A percentile compares a stretch with the other conserved stretches of the same genome.
Evolutionary conservation across 768 basidiomycete species (phyloP).

Genomic region (Boletus bicolor): DNA sequence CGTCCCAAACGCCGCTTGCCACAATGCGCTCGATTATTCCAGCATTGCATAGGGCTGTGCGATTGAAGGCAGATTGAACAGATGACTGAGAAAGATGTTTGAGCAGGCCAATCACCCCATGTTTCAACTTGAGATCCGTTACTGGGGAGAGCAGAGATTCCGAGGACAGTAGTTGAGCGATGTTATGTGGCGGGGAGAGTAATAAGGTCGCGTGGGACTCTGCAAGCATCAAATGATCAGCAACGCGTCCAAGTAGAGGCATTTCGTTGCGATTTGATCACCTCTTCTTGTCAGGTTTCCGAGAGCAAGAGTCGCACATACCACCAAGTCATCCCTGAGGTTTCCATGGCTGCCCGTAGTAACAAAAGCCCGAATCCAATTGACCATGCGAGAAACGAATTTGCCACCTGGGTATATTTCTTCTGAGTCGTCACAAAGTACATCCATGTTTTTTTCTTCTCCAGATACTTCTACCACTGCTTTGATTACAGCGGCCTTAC

Average conservation of each 20-base stretch:
- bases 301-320: slow-evolving; percentile 78
- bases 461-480: slow-evolving; percentile 83
- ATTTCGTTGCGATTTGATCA: slow-evolving; percentile 26
- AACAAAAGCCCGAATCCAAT: slow-evolving; percentile 67
- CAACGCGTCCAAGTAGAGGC: neutral
- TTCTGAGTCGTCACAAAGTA: slow-evolving; percentile 70
- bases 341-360: slow-evolving; percentile 32
- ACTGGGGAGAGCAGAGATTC: slow-evolving; percentile 48
- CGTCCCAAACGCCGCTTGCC: slow-evolving; percentile 64
- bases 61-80: slow-evolving; percentile 55
- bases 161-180: slow-evolving; percentile 62
- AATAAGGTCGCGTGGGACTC: slow-evolving; percentile 60
- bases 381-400: slow-evolving; percentile 70
- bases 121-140: slow-evolving; percentile 80
- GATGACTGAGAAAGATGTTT: slow-evolving; percentile 80
- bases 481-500: slow-evolving; percentile 85
- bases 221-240: slow-evolving; percentile 27
- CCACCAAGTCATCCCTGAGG: slow-evolving; percentile 69
- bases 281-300: slow-evolving; percentile 81
- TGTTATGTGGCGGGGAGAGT: slow-evolving; percentile 59
- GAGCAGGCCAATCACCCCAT: slow-evolving; percentile 82
- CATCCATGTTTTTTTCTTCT: slow-evolving; percentile 73
- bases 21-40: slow-evolving; percentile 61
- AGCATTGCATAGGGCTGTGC: slow-evolving; percentile 54
- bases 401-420: slow-evolving; percentile 57